Percentiles rank a stretch among this genome's conserved stretches.
Evolutionary conservation across 2,329 filamentous ascomycete genomes (phyloP).

Genomic region (Xylaria sp.): DNA sequence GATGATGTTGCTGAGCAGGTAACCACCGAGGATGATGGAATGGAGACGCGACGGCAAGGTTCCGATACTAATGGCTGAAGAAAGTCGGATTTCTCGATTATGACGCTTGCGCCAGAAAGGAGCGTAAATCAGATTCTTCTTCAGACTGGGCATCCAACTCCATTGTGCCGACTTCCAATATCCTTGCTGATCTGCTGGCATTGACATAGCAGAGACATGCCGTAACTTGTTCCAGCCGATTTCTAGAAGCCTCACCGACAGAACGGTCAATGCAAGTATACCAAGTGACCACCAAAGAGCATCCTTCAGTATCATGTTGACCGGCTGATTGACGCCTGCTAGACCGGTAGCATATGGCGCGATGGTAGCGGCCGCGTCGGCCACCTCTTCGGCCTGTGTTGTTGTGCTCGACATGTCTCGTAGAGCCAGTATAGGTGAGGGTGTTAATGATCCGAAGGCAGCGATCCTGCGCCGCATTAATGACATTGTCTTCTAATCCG

Average conservation of each 20-base stretch:
- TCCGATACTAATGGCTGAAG: conserved; percentile 60
- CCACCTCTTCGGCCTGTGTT: conserved; percentile 20
- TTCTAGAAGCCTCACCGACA: conserved; percentile 59
- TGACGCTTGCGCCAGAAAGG: conserved; percentile 69
- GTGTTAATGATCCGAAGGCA: conserved; percentile 37
- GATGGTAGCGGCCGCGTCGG: conserved; percentile 51
- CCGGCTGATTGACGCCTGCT: conserved; percentile 64
- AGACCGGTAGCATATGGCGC: conserved; percentile 61
- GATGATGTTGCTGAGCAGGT: conserved; percentile 64
- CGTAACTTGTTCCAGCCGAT: conserved; percentile 62
- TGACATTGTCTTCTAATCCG: conserved; percentile 36
- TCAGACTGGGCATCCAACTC: conserved; percentile 66
- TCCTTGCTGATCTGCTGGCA: conserved; percentile 56
- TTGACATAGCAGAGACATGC: conserved; percentile 64
- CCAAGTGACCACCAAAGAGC: conserved; percentile 67
- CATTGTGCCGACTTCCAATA: conserved; percentile 66
- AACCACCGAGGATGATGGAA: conserved; percentile 60
- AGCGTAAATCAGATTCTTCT: conserved; percentile 67
- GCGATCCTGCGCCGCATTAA: conserved; percentile 43
- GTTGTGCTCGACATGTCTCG: conserved; percentile 33
- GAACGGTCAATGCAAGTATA: conserved; percentile 58
- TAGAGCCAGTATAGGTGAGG: conserved; percentile 37
- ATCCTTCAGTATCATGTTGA: conserved; percentile 63
- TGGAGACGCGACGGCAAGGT: conserved; percentile 71
- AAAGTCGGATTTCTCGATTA: conserved; percentile 69